phyloP scores from a whole-genome alignment of 2,329 filamentous ascomycete species.

The Coniella vitis region DNA sequence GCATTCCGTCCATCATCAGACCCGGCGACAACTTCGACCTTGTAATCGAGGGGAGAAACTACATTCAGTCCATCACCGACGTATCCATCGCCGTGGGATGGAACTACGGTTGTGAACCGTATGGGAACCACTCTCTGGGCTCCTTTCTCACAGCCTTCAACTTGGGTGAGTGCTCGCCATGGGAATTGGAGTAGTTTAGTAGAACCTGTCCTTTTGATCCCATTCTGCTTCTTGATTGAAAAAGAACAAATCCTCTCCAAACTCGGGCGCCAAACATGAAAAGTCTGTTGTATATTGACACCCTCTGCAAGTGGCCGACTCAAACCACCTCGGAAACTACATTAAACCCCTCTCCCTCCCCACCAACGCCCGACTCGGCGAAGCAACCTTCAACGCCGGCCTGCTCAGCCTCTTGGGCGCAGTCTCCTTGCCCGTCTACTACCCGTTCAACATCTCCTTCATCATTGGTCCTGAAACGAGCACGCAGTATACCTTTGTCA shows the following conservation, averaged over 20 bases:
- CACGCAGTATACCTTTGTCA: slow-evolving; percentile 21
- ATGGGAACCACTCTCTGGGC: slow-evolving; percentile 25
- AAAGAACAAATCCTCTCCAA: too few relatives aligned
- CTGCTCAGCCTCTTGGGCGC: slow-evolving; percentile 25
- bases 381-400: slow-evolving; percentile 22
- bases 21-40: slow-evolving; percentile 31
- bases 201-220: not conserved
- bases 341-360: slow-evolving; percentile 24
- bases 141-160: slow-evolving; percentile 24
- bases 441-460: slow-evolving; percentile 23
- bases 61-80: slow-evolving; percentile 38
- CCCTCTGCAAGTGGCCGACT: slow-evolving; percentile 20
- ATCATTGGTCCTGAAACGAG: slow-evolving; percentile 22
- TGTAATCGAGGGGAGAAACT: slow-evolving; percentile 33
- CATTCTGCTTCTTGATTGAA: not conserved
- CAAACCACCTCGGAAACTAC: slow-evolving; percentile 23
- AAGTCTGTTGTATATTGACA: too few relatives aligned
- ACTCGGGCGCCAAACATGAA: too few relatives aligned
- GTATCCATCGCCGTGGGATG: slow-evolving; percentile 38
- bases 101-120: slow-evolving; percentile 17
- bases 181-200: not conserved
- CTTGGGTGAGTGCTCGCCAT: slow-evolving; percentile 31
- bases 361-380: slow-evolving; percentile 16
- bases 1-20: slow-evolving; percentile 32
- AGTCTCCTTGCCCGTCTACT: slow-evolving; percentile 14